Conservation (phyloP, 2,329 filamentous ascomycete genomes). For the Magnaporthiopsis rhizophila region DNA sequence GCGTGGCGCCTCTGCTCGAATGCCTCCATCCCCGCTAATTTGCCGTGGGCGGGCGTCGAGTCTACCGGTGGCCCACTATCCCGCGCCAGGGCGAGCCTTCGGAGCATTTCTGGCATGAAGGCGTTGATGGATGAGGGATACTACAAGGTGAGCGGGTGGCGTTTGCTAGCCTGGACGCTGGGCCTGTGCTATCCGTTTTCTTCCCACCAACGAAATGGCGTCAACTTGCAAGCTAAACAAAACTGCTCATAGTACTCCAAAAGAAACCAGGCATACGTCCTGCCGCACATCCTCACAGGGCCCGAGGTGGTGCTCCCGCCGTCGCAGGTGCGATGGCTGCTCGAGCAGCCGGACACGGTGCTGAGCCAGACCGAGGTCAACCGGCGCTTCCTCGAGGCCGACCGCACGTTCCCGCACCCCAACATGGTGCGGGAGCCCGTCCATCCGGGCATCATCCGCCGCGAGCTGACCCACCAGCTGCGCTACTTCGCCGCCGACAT, state of each 20-base stretch:
- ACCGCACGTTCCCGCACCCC: constrained; percentile 24
- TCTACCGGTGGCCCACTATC: constrained; percentile 8
- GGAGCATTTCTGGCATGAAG: constrained; percentile 19
- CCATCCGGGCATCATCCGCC: constrained; percentile 23
- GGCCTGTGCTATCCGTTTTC: not conserved
- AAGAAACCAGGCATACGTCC: constrained; percentile 19
- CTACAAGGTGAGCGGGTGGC: constrained; percentile 14
- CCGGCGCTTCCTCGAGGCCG: constrained; percentile 24
- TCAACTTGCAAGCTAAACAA: not conserved
- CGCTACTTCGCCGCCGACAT: constrained; percentile 20
- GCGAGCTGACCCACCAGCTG: constrained; percentile 24
- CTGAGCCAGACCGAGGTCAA: constrained; percentile 25
- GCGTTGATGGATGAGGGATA: constrained; percentile 22
- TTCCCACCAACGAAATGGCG: not conserved
- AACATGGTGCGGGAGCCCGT: constrained; percentile 22
- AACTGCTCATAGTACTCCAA: constrained; percentile 21
- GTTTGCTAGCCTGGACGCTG: not conserved
- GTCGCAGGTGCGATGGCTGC: constrained; percentile 22
- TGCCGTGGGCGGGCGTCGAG: constrained; percentile 21
- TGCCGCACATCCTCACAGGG: constrained; percentile 25
- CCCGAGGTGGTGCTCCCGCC: constrained; percentile 24
- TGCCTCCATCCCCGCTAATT: constrained; percentile 15
- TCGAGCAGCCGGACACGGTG: constrained; percentile 23
- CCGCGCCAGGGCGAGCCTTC: constrained; percentile 19
- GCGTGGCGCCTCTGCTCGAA: constrained; percentile 18